A percentile compares a stretch with the other conserved stretches of the same genome.
Evolutionary conservation across 352 stramenopile genomes (phyloP).

Genomic region (Globisporangium apiculatum): DNA sequence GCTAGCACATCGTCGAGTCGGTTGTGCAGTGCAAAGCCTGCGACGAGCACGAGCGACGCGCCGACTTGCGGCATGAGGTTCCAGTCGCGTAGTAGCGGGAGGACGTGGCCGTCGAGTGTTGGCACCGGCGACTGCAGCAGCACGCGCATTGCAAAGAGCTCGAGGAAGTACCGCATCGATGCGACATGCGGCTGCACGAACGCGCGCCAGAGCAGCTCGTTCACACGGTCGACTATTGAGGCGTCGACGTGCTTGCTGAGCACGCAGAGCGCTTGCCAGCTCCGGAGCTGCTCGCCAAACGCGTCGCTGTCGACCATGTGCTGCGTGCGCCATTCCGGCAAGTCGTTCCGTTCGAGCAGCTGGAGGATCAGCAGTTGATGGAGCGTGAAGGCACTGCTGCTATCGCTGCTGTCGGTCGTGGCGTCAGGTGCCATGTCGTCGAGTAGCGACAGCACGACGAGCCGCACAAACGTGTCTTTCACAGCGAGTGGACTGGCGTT

Average conservation of each 20-base stretch:
- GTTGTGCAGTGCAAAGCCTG: conserved; percentile 26
- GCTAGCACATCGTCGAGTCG: conserved; percentile 23
- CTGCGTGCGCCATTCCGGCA: conserved; percentile 60
- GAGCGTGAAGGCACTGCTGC: conserved; percentile 24
- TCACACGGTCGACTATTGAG: conserved; percentile 19
- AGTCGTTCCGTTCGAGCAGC: conserved; percentile 47
- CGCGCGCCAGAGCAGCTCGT: conserved; percentile 32
- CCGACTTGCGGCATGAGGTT: conserved; percentile 72
- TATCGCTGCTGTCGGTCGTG: neutral
- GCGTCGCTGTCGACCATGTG: conserved; percentile 83
- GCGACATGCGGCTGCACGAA: conserved; percentile 59
- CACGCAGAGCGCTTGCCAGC: conserved; percentile 75
- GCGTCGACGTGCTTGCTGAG: conserved; percentile 41
- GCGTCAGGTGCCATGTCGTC: conserved; percentile 38
- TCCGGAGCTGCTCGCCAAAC: conserved; percentile 69
- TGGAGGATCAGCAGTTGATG: conserved; percentile 16
- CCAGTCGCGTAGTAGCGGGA: conserved; percentile 56
- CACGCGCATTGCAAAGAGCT: conserved; percentile 74
- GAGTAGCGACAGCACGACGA: conserved; percentile 62
- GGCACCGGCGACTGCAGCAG: conserved; percentile 36
- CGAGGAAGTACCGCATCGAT: conserved; percentile 74
- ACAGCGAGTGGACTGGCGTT: conserved; percentile 13
- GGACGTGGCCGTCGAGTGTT: conserved; percentile 30
- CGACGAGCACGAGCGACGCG: conserved; percentile 55
- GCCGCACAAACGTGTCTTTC: conserved; percentile 62